Percentiles rank a stretch among this genome's conserved stretches.
phyloP scores from a whole-genome alignment of 2,329 filamentous ascomycete species.

The Cryphonectria parasitica region DNA sequence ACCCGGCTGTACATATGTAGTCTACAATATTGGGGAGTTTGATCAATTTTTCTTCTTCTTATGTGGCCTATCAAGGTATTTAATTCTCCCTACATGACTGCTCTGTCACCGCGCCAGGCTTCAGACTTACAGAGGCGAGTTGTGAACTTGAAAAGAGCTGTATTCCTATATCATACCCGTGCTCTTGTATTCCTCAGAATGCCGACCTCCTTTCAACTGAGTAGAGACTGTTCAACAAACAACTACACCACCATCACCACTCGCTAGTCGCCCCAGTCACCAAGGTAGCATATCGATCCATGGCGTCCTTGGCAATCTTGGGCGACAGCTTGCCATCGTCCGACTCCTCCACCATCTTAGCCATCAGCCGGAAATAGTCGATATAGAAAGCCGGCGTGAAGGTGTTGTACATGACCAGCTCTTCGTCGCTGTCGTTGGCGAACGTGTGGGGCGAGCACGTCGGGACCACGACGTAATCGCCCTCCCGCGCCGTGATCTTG shows the following conservation, averaged over 20 bases:
- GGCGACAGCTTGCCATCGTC: conserved; percentile 46
- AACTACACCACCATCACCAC: not conserved
- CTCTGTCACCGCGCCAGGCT: too few relatives aligned
- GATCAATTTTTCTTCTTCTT: too few relatives aligned
- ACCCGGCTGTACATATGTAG: too few relatives aligned
- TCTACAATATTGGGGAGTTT: too few relatives aligned
- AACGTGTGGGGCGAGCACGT: conserved; percentile 60
- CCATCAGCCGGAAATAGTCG: conserved; percentile 59
- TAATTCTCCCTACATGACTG: too few relatives aligned
- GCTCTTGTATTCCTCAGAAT: too few relatives aligned
- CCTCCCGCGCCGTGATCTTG: conserved; percentile 51
- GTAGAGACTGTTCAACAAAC: not conserved
- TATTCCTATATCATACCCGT: too few relatives aligned
- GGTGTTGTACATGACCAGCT: conserved; percentile 60
- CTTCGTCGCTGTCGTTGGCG: conserved; percentile 56
- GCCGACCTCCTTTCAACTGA: too few relatives aligned
- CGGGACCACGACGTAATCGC: conserved; percentile 60
- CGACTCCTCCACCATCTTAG: conserved; percentile 47
- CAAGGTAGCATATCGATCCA: conserved; percentile 54
- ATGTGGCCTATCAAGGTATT: too few relatives aligned
- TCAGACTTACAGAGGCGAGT: too few relatives aligned
- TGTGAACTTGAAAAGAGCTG: too few relatives aligned
- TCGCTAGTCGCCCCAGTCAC: conserved; percentile 25
- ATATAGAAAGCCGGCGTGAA: conserved; percentile 61
- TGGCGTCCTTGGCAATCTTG: conserved; percentile 52